These are phyloP conservation scores for Turnera subulata DNA, from an alignment of 345 rosid species.

Conservation along the genomic window DNA sequence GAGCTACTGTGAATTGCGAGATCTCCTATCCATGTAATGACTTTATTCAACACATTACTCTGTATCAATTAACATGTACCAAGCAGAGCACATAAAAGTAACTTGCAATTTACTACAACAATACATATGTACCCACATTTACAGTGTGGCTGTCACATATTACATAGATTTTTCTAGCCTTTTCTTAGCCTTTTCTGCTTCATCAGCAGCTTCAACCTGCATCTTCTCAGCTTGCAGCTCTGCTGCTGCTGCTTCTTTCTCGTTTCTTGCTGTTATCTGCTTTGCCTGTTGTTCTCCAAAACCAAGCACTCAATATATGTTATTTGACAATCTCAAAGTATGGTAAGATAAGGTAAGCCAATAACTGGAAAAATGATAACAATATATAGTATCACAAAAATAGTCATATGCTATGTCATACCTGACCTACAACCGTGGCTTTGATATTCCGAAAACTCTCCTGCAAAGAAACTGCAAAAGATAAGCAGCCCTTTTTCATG, in stretches of 20 bases:
- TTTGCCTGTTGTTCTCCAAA: conserved; percentile 30
- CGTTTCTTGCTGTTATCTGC: conserved; percentile 48
- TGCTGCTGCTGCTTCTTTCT: conserved; percentile 55
- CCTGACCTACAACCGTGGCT: conserved; percentile 33
- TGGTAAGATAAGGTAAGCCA: too few species aligned
- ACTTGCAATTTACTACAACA: neutral
- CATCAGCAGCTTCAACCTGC: conserved; percentile 63
- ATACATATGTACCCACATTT: neutral
- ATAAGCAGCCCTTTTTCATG: conserved; percentile 34
- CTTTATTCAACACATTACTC: too few species aligned
- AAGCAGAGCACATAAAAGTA: too few species aligned
- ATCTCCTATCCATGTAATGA: too few species aligned
- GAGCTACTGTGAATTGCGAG: too few species aligned
- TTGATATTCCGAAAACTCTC: conserved; percentile 47
- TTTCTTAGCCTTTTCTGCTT: conserved; percentile 51
- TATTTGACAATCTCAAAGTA: too few species aligned
- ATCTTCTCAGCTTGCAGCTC: conserved; percentile 39
- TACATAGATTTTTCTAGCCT: conserved; percentile 9
- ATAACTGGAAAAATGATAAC: too few species aligned
- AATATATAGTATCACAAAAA: too few species aligned
- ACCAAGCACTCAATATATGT: too few species aligned
- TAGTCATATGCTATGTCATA: conserved; percentile 10
- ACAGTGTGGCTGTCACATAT: neutral
- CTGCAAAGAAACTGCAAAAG: conserved; percentile 37
- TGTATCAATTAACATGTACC: neutral